phyloP scores from a whole-genome alignment of 192 early-diverging fungal genomes.

The Dissophora globulifera region DNA sequence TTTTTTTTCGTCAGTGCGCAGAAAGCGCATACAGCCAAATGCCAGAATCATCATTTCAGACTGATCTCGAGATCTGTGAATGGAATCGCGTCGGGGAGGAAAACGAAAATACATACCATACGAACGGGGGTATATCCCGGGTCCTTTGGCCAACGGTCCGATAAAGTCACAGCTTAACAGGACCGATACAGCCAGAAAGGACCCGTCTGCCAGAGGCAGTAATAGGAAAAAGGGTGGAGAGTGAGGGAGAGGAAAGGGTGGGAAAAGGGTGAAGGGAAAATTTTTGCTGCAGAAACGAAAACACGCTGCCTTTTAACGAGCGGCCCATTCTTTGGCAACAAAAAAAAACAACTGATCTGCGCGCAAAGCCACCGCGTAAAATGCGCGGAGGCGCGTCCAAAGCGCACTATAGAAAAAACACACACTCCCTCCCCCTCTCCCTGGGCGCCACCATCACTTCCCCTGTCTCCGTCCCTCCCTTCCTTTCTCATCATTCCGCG shows the following conservation, averaged over 20 bases:
- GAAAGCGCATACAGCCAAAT: conserved; percentile 56
- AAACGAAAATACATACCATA: background rate
- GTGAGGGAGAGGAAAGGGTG: conserved; percentile 6
- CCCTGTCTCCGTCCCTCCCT: background rate
- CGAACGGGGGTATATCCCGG: background rate
- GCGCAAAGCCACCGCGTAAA: background rate
- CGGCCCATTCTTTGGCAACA: no score
- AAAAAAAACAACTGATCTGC: no score
- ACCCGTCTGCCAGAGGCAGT: background rate
- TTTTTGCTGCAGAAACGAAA: conserved; percentile 5
- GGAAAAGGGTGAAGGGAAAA: conserved; percentile 2
- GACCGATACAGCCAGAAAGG: background rate
- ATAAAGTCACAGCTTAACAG: no score
- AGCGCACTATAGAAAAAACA: background rate
- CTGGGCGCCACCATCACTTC: background rate
- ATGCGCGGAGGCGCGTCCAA: background rate
- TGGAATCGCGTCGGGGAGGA: no score
- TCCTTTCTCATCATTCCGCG: no score
- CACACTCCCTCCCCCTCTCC: background rate
- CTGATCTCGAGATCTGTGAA: conserved; percentile 10
- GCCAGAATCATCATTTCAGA: conserved; percentile 53
- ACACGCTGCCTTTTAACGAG: no score
- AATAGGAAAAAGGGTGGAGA: conserved; percentile 1
- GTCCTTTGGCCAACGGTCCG: no score
- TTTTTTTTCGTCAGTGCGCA: conserved; percentile 54